phyloP scores from a whole-genome alignment of 2,329 filamentous ascomycete species.

The Pseudocercospora fijiensis region DNA sequence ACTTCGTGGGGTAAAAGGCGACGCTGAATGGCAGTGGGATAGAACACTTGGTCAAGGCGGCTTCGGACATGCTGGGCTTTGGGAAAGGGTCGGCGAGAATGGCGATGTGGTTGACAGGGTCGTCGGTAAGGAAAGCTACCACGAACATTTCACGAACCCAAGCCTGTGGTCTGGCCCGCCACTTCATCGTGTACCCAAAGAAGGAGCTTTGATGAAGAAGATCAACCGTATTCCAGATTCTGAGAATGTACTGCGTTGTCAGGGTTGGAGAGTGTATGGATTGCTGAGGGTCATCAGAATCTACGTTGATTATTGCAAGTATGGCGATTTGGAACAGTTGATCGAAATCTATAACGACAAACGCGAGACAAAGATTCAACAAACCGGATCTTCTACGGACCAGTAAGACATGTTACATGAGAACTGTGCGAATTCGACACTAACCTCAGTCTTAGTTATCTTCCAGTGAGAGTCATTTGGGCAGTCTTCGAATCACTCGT shows the following conservation, averaged over 20 bases:
- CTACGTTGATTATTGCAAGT: background rate
- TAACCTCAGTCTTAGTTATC: background rate
- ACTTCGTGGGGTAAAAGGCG: background rate
- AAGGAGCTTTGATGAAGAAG: background rate
- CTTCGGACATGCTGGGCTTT: background rate
- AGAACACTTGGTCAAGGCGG: background rate
- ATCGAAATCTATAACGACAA: background rate
- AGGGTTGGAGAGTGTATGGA: background rate
- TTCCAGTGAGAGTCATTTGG: background rate
- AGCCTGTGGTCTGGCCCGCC: background rate
- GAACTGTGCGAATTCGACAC: background rate
- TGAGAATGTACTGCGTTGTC: background rate
- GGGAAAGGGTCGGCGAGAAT: background rate
- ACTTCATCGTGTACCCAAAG: background rate
- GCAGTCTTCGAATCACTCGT: background rate
- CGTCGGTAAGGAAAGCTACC: background rate
- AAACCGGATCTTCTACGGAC: background rate
- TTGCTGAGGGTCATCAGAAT: background rate
- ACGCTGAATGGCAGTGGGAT: background rate
- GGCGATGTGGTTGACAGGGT: background rate
- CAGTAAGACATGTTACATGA: background rate
- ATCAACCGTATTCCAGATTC: background rate
- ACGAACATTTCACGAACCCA: background rate
- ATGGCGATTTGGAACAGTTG: background rate
- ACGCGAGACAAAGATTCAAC: background rate